A percentile compares a stretch with the other conserved stretches of the same genome.
phyloP scores from a whole-genome alignment of 169 alveolate species.

The Cryptosporidium xiaoi region DNA sequence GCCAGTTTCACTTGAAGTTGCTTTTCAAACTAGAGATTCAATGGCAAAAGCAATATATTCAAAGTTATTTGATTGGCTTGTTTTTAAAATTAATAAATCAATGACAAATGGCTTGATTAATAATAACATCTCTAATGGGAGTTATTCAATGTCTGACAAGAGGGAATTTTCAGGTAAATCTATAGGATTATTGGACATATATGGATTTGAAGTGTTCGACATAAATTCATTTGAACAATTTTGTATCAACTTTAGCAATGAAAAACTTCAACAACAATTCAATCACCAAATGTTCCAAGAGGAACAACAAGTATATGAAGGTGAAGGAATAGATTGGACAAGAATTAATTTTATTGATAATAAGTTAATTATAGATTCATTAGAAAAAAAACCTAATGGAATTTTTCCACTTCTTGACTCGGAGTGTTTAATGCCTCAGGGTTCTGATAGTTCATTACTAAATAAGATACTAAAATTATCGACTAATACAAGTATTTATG shows the following conservation, averaged over 20 bases:
- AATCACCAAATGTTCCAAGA: conserved; percentile 87
- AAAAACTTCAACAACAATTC: conserved; percentile 87
- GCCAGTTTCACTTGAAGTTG: conserved; percentile 73
- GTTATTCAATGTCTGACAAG: conserved; percentile 11
- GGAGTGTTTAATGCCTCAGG: conserved; percentile 80
- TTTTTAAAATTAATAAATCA: conserved; percentile 77
- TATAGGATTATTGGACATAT: conserved; percentile 85
- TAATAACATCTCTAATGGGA: background rate
- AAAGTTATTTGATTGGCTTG: conserved; percentile 82
- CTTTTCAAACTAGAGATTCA: conserved; percentile 80
- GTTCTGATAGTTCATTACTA: conserved; percentile 77
- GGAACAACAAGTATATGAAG: conserved; percentile 84
- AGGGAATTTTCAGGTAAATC: conserved; percentile 78
- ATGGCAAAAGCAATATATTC: conserved; percentile 83
- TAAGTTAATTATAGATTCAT: conserved; percentile 85
- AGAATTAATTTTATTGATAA: conserved; percentile 87
- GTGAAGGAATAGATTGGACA: conserved; percentile 86
- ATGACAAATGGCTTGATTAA: conserved; percentile 44
- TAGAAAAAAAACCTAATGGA: conserved; percentile 81
- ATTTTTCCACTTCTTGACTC: conserved; percentile 83
- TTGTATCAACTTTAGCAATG: conserved; percentile 91
- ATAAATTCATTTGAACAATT: conserved; percentile 88
- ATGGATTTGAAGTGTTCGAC: conserved; percentile 87
- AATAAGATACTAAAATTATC: conserved; percentile 74
- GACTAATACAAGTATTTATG: background rate